These are phyloP conservation scores for Phytophthora cactorum DNA, from an alignment of 352 stramenopile species.

Conservation along the genomic window DNA sequence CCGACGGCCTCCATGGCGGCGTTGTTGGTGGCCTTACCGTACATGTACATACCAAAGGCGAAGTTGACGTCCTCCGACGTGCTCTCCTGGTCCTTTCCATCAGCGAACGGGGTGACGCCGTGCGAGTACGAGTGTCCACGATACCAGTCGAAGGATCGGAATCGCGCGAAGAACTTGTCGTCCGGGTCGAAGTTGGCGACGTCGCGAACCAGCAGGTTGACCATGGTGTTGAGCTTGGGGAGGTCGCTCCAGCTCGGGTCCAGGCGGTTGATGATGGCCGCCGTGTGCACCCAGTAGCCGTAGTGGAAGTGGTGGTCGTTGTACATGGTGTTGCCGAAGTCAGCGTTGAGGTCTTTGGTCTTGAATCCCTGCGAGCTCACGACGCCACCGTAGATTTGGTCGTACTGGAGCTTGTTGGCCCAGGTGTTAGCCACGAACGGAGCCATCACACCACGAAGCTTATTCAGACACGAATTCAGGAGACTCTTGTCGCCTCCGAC, in stretches of 20 bases:
- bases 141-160: slow-evolving; percentile 73
- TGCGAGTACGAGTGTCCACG: slow-evolving; percentile 75
- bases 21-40: slow-evolving; percentile 53
- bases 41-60: slow-evolving; percentile 59
- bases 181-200: slow-evolving; percentile 49
- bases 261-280: slow-evolving; percentile 52
- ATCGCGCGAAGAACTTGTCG: slow-evolving; percentile 61
- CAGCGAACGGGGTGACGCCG: slow-evolving; percentile 54
- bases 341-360: slow-evolving; percentile 59
- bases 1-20: slow-evolving; percentile 35
- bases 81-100: slow-evolving; percentile 77
- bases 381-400: slow-evolving; percentile 60
- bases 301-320: slow-evolving; percentile 86
- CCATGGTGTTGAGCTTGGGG: slow-evolving; percentile 46
- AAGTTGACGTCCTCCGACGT: slow-evolving; percentile 80
- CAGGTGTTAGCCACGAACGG: slow-evolving; percentile 59
- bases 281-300: slow-evolving; percentile 68
- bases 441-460: slow-evolving; percentile 46
- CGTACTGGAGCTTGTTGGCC: slow-evolving; percentile 61
- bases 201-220: slow-evolving; percentile 54
- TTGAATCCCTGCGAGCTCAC: slow-evolving; percentile 60
- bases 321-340: slow-evolving; percentile 81
- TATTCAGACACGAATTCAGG: slow-evolving; percentile 45
- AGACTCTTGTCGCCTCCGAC: slow-evolving; percentile 48
- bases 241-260: slow-evolving; percentile 54